A percentile compares a stretch with the other conserved stretches of the same genome.
These are phyloP conservation scores for Leccinum idahoense DNA, from an alignment of 1,284 basidiomycete species.

Conservation along the genomic window DNA sequence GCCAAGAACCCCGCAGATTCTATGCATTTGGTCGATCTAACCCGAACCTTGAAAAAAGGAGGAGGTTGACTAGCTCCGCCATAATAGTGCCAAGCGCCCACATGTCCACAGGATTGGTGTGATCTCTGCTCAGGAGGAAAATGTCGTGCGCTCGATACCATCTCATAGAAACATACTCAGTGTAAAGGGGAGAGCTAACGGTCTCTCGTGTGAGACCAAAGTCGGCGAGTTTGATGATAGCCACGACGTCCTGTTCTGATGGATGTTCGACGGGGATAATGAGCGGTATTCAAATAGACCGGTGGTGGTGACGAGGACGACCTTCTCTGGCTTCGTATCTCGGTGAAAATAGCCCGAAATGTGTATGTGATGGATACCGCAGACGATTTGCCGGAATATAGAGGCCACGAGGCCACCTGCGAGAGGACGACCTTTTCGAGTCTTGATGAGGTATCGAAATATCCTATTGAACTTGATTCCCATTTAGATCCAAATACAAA, in stretches of 20 bases:
- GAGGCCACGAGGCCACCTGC: slow-evolving; percentile 94
- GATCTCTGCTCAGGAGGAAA: slow-evolving; percentile 84
- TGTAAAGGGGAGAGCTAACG: slow-evolving; percentile 87
- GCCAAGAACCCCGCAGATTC: slow-evolving; percentile 90
- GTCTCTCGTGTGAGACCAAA: slow-evolving; percentile 96
- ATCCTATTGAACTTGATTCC: slow-evolving; percentile 31
- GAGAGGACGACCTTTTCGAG: slow-evolving; percentile 88
- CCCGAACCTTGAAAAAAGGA: slow-evolving; percentile 81
- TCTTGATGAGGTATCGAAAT: slow-evolving; percentile 79
- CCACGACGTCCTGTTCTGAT: slow-evolving; percentile 89
- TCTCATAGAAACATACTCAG: slow-evolving; percentile 96
- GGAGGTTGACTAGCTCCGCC: slow-evolving; percentile 91
- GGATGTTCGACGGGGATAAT: slow-evolving; percentile 57
- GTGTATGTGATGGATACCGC: slow-evolving; percentile 93
- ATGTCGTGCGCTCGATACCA: slow-evolving; percentile 99
- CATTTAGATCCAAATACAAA: slow-evolving; percentile 61
- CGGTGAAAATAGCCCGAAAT: slow-evolving; percentile 94
- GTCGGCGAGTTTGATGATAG: slow-evolving; percentile 97
- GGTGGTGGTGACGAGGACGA: slow-evolving; percentile 97
- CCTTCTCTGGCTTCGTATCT: slow-evolving; percentile 99
- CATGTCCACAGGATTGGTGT: slow-evolving; percentile 97
- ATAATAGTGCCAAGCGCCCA: slow-evolving; percentile 99
- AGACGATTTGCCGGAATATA: slow-evolving; percentile 86
- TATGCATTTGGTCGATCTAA: slow-evolving; percentile 89
- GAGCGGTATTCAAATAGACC: slow-evolving; percentile 93